phyloP scores from a whole-genome alignment of 2,329 filamentous ascomycete genomes.

The Chaetothyriales sp. region DNA sequence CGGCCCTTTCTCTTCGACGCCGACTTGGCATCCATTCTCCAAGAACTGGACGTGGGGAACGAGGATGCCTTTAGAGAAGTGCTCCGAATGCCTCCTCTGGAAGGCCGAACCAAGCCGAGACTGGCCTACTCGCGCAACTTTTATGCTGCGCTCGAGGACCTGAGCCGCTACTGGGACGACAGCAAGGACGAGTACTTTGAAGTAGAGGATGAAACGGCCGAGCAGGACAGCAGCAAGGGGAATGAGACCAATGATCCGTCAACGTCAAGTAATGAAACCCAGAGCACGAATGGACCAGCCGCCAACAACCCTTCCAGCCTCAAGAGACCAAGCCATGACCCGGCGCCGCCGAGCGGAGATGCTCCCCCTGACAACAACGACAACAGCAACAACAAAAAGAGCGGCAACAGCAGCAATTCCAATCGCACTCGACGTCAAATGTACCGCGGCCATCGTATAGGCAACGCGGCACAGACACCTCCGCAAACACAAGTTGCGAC shows the following conservation, averaged over 20 bases:
- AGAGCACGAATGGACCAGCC: neutral
- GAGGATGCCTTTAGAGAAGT: constrained; percentile 44
- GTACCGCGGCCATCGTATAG: constrained; percentile 46
- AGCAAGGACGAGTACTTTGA: constrained; percentile 42
- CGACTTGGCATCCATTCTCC: constrained; percentile 16
- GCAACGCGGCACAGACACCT: constrained; percentile 43
- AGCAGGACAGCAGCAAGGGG: constrained; percentile 1
- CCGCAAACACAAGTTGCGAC: constrained; percentile 41
- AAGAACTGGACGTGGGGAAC: constrained; percentile 40
- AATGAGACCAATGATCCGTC: constrained; percentile 3
- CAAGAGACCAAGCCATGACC: neutral
- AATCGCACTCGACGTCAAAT: constrained; percentile 3
- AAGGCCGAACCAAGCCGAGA: constrained; percentile 33
- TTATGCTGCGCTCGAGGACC: constrained; percentile 42
- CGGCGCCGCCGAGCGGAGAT: neutral
- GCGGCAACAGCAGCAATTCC: neutral
- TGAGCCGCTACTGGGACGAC: constrained; percentile 49
- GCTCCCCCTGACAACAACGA: neutral
- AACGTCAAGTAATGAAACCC: neutral
- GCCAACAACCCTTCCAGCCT: neutral
- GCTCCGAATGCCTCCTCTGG: constrained; percentile 31
- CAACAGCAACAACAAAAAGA: too few relatives aligned
- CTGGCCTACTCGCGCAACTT: constrained; percentile 45
- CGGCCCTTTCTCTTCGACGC: constrained; percentile 24
- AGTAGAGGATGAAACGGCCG: constrained; percentile 19